Evolutionary conservation across 495 filamentous ascomycete genomes (phyloP), one percentile per base, ranked within the genome.

Genomic region (Sordaria brevicollis): DNA sequence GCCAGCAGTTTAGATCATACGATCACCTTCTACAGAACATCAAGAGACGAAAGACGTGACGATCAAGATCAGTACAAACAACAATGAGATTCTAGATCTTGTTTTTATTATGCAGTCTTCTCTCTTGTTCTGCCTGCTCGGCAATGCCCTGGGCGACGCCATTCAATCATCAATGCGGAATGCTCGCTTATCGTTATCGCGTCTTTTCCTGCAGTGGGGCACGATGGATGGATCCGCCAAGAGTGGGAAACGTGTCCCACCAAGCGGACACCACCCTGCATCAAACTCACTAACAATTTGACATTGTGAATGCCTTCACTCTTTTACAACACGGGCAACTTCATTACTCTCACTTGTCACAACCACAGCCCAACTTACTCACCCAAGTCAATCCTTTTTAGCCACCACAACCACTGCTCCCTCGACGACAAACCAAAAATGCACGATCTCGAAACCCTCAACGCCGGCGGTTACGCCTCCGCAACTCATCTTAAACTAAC

Each of bases 401-500:
- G 8, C 41, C 19, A 21, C 9, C n/a, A 8, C 41, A 17, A 21
- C 41, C 41, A 49, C 3, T 9, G 21, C 38, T 0, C 17, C 17
- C 6, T 7, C 7, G 1, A 5, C 4, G 5, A 41, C 2, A 41
- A 8, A 10, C n/a, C n/a, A 15, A 74, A 67, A 33, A 80, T 77
- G 71, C 75, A 79, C 38, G 71, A 78, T 35, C 70, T 79, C 37
- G 67, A 76, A 21, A 68, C 66, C 29, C 75, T 80, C 68, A 29
- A 69, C 36, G 49, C 70, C 6, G 76, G 78, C 31, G 77, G 73
- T 13, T 78, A 79, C 70, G 66, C 70, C 17, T 76, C 75, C 5
- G 72, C 75, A 29, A 79, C 77, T 66, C 72, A 77, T 68, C 65
- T 83, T 11, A 84, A 81, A 71, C 67, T 84, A 29, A 74, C 75